A percentile compares a stretch with the other conserved stretches of the same genome.
phyloP scores from a whole-genome alignment of 2,329 filamentous ascomycete species.

The Pseudogymnoascus sp. region DNA sequence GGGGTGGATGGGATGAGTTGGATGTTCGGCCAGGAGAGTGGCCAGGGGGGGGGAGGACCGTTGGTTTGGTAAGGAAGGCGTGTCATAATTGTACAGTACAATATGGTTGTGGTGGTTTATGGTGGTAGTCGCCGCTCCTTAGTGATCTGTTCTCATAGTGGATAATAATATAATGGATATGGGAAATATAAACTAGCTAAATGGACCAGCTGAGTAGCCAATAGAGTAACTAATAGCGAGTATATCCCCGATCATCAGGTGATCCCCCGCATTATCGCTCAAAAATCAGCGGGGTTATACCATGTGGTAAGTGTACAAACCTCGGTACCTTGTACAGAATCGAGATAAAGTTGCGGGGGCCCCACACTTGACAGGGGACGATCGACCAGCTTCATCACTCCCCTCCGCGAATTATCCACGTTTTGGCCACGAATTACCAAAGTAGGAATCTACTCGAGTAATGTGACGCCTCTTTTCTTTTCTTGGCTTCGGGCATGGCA shows the following conservation, averaged over 20 bases:
- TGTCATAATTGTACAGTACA: neutral
- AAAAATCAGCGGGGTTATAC: neutral
- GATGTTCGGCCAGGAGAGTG: conserved; percentile 19
- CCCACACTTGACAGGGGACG: conserved; percentile 6
- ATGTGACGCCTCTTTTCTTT: neutral
- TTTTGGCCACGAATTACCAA: neutral
- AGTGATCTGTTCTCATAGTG: neutral
- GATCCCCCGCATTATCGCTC: neutral
- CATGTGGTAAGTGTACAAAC: neutral
- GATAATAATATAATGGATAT: neutral
- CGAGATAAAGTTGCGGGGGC: conserved; percentile 8
- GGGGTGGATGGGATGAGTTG: conserved; percentile 21
- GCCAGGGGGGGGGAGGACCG: conserved; percentile 2
- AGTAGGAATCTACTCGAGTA: neutral
- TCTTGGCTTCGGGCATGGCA: neutral
- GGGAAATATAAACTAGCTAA: neutral
- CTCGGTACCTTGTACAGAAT: neutral
- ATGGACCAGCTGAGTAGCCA: neutral
- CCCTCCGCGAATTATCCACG: neutral
- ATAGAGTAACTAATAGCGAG: neutral
- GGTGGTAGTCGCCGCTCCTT: neutral
- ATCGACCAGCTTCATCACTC: neutral
- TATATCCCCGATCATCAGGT: neutral
- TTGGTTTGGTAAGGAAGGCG: neutral
- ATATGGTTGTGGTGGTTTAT: neutral